A percentile compares a stretch with the other conserved stretches of the same genome.
These are phyloP conservation scores for Salix dunnii DNA, from an alignment of 345 rosid species.

Conservation along the genomic window DNA sequence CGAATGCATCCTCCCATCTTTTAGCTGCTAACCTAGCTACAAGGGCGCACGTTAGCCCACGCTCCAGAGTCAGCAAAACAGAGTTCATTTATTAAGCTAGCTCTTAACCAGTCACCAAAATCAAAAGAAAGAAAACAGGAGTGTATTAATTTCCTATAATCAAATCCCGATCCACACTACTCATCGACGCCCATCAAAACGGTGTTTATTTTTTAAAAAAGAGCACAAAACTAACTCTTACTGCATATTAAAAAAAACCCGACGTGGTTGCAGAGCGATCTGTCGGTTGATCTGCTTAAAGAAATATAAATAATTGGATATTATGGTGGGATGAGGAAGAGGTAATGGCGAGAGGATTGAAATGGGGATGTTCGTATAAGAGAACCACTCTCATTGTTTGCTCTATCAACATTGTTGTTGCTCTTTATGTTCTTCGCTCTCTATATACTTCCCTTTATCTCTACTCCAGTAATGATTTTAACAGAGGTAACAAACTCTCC, in stretches of 20 bases:
- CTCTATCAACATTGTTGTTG: constrained; percentile 79
- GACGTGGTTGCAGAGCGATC: neutral
- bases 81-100: neutral
- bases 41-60: neutral
- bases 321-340: constrained; percentile 27
- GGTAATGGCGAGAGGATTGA: constrained; percentile 33
- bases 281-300: neutral
- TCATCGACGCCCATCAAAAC: neutral
- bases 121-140: neutral
- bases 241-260: too few species aligned
- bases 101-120: neutral
- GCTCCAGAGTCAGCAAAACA: neutral
- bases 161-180: neutral
- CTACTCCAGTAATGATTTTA: constrained; percentile 44
- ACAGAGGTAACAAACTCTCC: constrained; percentile 6
- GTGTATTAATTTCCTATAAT: neutral
- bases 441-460: constrained; percentile 74
- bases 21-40: neutral
- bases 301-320: neutral
- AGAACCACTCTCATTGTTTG: constrained; percentile 77
- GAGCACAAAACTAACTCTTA: too few species aligned
- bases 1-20: neutral
- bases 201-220: neutral
- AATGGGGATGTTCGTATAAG: constrained; percentile 62
- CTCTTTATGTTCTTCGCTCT: constrained; percentile 85